Evolutionary conservation across 306 rosid species (phyloP).

Genomic region (Dalbergia cochinchinensis): DNA sequence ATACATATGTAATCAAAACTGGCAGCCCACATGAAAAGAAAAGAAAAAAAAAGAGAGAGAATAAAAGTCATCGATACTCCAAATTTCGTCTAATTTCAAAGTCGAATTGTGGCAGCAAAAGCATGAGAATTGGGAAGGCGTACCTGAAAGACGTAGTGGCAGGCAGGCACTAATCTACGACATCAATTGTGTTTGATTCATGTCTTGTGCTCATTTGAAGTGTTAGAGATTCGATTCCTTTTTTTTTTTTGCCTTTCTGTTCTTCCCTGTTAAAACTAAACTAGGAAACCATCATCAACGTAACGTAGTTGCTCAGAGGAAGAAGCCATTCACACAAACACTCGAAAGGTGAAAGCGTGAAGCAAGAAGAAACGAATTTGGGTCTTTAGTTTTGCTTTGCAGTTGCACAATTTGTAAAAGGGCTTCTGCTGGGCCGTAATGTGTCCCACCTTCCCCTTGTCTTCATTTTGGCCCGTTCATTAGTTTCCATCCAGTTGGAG

Average conservation of each 20-base stretch:
- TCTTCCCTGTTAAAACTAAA: not conserved
- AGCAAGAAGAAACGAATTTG: slow-evolving; percentile 26
- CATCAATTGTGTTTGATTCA: not conserved
- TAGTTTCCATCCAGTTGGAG: no score
- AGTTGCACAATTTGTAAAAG: not conserved
- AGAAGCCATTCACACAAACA: not conserved
- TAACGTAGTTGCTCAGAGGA: not conserved
- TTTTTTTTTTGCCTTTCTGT: not conserved
- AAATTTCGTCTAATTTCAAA: not conserved
- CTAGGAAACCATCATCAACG: not conserved
- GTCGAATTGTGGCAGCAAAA: not conserved
- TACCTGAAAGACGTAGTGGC: slow-evolving; percentile 31
- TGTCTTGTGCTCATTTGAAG: slow-evolving; percentile 1
- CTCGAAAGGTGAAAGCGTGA: slow-evolving; percentile 16
- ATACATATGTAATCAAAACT: not conserved
- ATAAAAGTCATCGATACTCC: not conserved
- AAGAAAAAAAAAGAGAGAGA: no score
- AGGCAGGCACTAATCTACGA: not conserved
- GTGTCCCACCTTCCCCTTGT: not conserved
- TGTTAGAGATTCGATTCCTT: not conserved
- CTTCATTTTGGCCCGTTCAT: no score
- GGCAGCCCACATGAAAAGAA: no score
- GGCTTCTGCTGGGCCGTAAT: not conserved
- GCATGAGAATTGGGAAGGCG: slow-evolving; percentile 16
- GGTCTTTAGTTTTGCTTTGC: not conserved